A percentile compares a stretch with the other conserved stretches of the same genome.
phyloP scores from a whole-genome alignment of 495 filamentous ascomycete genomes.

The Talaromyces thailandensis region DNA sequence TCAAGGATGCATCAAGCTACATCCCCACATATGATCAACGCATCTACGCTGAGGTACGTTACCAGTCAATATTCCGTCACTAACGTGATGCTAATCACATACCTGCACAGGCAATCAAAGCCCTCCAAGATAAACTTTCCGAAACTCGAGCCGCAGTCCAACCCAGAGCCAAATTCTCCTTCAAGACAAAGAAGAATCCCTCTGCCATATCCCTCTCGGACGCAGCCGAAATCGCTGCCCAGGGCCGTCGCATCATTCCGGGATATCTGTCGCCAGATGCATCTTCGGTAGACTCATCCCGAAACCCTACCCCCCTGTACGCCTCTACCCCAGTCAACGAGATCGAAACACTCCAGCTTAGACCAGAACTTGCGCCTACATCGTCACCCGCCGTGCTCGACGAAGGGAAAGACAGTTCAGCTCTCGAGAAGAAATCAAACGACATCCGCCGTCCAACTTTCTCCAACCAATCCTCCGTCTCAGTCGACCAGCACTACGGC shows the following conservation, averaged over 20 bases:
- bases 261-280: conserved; percentile 32
- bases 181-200: conserved; percentile 55
- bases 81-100: background rate
- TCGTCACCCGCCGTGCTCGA: conserved; percentile 20
- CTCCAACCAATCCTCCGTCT: conserved; percentile 49
- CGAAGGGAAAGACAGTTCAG: conserved; percentile 11
- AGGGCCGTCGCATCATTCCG: conserved; percentile 33
- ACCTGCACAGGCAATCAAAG: conserved; percentile 52
- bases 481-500: conserved; percentile 51
- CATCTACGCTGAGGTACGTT: conserved; percentile 56
- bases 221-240: conserved; percentile 41
- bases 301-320: conserved; percentile 42
- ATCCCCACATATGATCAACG: conserved; percentile 72
- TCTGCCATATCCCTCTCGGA: conserved; percentile 49
- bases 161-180: conserved; percentile 63
- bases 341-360: conserved; percentile 25
- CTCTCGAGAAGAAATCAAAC: conserved; percentile 14
- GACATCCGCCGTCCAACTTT: conserved; percentile 49
- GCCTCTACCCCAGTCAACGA: conserved; percentile 42
- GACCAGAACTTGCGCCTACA: conserved; percentile 29
- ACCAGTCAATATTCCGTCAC: background rate
- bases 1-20: conserved; percentile 58
- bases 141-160: conserved; percentile 46
- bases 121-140: conserved; percentile 54
- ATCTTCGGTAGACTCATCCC: conserved; percentile 42